These are phyloP conservation scores for Pseudomonodictys pantanalensis DNA, from an alignment of 495 filamentous ascomycete genomes.

Conservation along the genomic window DNA sequence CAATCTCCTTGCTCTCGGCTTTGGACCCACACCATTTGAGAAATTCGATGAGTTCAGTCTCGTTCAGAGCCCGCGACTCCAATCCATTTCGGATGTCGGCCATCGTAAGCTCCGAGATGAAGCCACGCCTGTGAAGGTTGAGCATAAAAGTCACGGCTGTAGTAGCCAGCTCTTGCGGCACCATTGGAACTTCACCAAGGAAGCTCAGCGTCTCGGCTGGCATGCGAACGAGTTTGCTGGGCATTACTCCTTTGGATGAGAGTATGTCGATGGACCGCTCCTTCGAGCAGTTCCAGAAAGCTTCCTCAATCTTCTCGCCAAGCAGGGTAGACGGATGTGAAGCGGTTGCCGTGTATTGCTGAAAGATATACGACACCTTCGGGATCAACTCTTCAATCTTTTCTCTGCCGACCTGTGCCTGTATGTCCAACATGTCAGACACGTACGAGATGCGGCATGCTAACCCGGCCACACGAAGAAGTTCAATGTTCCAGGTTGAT, in stretches of 20 bases:
- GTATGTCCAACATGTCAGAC: constrained; percentile 70
- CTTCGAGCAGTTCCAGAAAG: constrained; percentile 89
- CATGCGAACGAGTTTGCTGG: constrained; percentile 72
- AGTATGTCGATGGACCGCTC: constrained; percentile 79
- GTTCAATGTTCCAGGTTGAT: constrained; percentile 92
- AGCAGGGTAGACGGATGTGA: constrained; percentile 83
- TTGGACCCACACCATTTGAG: constrained; percentile 75
- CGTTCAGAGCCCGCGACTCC: constrained; percentile 68
- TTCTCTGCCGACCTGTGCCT: constrained; percentile 59
- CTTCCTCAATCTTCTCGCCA: constrained; percentile 80
- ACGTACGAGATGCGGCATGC: constrained; percentile 82
- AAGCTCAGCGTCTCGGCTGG: constrained; percentile 82
- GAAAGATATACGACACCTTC: constrained; percentile 72
- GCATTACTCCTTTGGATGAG: constrained; percentile 79
- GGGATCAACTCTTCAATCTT: constrained; percentile 61
- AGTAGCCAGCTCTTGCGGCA: constrained; percentile 70
- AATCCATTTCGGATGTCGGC: constrained; percentile 81
- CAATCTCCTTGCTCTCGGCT: constrained; percentile 63
- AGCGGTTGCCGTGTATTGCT: constrained; percentile 79
- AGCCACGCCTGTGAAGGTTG: constrained; percentile 71
- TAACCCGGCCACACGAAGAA: constrained; percentile 87
- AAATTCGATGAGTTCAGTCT: constrained; percentile 73
- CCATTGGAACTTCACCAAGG: constrained; percentile 81
- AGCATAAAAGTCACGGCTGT: constrained; percentile 66
- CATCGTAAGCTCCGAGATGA: constrained; percentile 80